Conservation (phyloP, 495 filamentous ascomycete genomes). For the Sabuloglossum arenarium region DNA sequence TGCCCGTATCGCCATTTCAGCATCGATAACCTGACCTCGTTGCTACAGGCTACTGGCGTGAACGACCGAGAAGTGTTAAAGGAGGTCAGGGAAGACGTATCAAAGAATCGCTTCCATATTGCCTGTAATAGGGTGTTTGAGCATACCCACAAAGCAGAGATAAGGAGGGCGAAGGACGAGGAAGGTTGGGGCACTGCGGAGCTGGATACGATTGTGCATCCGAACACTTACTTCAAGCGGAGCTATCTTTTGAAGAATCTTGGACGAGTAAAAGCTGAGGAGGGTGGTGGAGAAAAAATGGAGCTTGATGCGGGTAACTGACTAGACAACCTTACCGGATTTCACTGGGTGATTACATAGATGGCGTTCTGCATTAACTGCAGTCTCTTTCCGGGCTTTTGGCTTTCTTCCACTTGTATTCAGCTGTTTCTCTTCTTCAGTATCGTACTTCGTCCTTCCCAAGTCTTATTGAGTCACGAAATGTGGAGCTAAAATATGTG, state of each 20-base stretch:
- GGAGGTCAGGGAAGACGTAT: constrained; percentile 73
- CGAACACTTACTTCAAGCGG: constrained; percentile 93
- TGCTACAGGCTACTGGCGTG: constrained; percentile 58
- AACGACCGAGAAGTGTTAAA: constrained; percentile 55
- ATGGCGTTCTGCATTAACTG: not conserved
- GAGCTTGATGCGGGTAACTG: not conserved
- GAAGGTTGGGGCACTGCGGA: constrained; percentile 56
- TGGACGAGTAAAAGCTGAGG: constrained; percentile 20
- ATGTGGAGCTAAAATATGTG: not conserved
- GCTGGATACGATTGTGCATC: constrained; percentile 89
- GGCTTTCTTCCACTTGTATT: not conserved
- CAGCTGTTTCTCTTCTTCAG: too few relatives aligned
- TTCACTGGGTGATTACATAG: not conserved
- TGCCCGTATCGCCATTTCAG: constrained; percentile 92
- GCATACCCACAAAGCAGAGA: constrained; percentile 59
- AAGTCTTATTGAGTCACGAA: not conserved
- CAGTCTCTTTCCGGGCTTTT: too few relatives aligned
- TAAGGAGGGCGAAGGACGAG: constrained; percentile 73
- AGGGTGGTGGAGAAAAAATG: not conserved
- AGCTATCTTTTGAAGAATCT: constrained; percentile 72
- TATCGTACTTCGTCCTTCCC: not conserved
- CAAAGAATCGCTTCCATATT: constrained; percentile 75
- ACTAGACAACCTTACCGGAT: not conserved
- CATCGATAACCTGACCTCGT: constrained; percentile 56
- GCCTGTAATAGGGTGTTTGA: constrained; percentile 97